Evolutionary conservation across 1,284 basidiomycete species (phyloP).

Genomic region (Pseudozyma hubeiensis): DNA sequence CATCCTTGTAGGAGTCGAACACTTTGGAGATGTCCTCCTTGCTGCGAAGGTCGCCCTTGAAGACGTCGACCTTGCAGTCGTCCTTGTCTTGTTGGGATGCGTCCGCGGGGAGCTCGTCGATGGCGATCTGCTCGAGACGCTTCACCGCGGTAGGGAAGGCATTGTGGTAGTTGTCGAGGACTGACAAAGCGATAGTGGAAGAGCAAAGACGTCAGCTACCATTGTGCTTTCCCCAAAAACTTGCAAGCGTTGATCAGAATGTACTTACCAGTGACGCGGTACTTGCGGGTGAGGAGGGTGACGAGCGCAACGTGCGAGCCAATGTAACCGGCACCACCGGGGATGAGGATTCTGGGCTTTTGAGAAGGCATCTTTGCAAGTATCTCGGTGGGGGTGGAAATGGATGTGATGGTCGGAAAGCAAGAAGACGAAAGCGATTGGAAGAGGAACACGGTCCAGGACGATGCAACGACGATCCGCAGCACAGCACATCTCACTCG

Average conservation of each 20-base stretch:
- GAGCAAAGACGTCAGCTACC: slow-evolving; percentile 1
- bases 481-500: neutral
- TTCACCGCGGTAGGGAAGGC: slow-evolving; percentile 80
- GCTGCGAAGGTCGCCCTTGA: slow-evolving; percentile 65
- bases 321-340: slow-evolving; percentile 70
- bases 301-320: slow-evolving; percentile 91
- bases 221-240: neutral
- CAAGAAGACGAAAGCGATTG: neutral
- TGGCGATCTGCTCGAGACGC: slow-evolving; percentile 82
- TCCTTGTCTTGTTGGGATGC: slow-evolving; percentile 77
- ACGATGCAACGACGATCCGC: neutral
- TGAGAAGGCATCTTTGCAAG: slow-evolving; percentile 33
- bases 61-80: slow-evolving; percentile 78
- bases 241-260: neutral
- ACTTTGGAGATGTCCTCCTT: slow-evolving; percentile 55
- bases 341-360: slow-evolving; percentile 65
- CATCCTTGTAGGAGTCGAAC: slow-evolving; percentile 56
- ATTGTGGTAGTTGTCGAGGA: slow-evolving; percentile 78
- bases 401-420: slow-evolving; percentile 2
- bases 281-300: slow-evolving; percentile 85
- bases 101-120: slow-evolving; percentile 75
- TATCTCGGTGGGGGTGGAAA: neutral
- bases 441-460: too few relatives aligned
- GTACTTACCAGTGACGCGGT: slow-evolving; percentile 76
- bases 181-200: slow-evolving; percentile 16